phyloP scores from a whole-genome alignment of 768 basidiomycete genomes.

The Naematelia encephala region DNA sequence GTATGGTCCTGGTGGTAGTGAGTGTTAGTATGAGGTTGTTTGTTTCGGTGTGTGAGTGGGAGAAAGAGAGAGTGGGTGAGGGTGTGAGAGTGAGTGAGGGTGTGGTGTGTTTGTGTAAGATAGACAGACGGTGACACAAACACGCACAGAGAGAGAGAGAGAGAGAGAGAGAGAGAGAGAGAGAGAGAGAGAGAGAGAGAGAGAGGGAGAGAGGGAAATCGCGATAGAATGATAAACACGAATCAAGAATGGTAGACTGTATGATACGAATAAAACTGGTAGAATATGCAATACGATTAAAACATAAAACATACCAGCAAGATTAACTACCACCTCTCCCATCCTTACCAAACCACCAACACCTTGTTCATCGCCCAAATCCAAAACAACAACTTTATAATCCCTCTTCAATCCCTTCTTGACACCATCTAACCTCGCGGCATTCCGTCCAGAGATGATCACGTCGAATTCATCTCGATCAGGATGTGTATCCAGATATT shows the following conservation, averaged over 20 bases:
- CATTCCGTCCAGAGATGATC: slow-evolving; percentile 67
- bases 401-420: slow-evolving; percentile 18
- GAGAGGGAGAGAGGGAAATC: neutral
- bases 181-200: neutral
- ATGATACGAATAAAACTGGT: too few relatives aligned
- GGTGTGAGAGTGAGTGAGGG: neutral
- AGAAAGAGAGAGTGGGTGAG: neutral
- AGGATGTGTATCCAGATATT: slow-evolving; percentile 66
- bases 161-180: neutral
- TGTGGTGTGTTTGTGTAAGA: neutral
- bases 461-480: slow-evolving; percentile 62
- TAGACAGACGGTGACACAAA: neutral
- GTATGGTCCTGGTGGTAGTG: slow-evolving; percentile 46
- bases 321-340: slow-evolving; percentile 43
- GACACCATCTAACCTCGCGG: slow-evolving; percentile 60
- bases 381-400: slow-evolving; percentile 25
- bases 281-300: too few relatives aligned
- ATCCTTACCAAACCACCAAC: slow-evolving; percentile 26
- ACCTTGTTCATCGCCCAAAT: slow-evolving; percentile 30
- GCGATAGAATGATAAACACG: too few relatives aligned
- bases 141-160: neutral
- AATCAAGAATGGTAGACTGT: too few relatives aligned
- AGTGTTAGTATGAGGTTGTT: too few relatives aligned
- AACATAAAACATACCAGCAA: slow-evolving; percentile 41
- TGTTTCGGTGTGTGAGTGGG: neutral